These are phyloP conservation scores for Epichloe aotearoae DNA, from an alignment of 2,329 filamentous ascomycete genomes.

Conservation along the genomic window DNA sequence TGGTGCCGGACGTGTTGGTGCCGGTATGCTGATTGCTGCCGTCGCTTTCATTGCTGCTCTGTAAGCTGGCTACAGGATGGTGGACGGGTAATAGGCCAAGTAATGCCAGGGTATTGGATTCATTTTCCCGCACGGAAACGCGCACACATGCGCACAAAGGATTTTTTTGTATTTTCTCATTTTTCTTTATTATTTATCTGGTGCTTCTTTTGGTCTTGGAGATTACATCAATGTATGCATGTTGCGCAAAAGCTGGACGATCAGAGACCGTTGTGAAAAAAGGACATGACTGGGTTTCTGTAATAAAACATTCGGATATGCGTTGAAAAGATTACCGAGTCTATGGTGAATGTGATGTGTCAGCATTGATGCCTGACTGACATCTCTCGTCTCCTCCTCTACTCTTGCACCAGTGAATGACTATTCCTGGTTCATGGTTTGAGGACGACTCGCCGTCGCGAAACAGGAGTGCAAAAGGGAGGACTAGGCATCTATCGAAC, in stretches of 20 bases:
- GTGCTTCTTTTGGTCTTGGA: neutral
- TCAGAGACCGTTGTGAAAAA: neutral
- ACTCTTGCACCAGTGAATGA: too few relatives aligned
- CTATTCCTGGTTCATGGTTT: too few relatives aligned
- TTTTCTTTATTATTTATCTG: neutral
- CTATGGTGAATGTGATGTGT: too few relatives aligned
- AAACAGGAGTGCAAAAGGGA: too few relatives aligned
- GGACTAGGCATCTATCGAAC: too few relatives aligned
- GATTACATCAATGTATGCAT: slow-evolving; percentile 8
- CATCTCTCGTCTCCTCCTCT: too few relatives aligned
- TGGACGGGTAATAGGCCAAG: too few relatives aligned
- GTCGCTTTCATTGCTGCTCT: slow-evolving; percentile 32
- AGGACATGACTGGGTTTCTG: slow-evolving; percentile 17
- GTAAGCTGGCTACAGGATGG: slow-evolving; percentile 21
- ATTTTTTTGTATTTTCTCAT: slow-evolving; percentile 1
- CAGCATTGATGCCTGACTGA: too few relatives aligned
- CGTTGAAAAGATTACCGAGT: too few relatives aligned
- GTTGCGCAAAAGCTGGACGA: neutral
- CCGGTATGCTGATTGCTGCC: slow-evolving; percentile 31
- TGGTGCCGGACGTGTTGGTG: slow-evolving; percentile 25
- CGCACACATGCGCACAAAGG: neutral
- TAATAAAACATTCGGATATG: slow-evolving; percentile 12
- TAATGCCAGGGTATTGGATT: neutral
- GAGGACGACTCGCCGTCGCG: too few relatives aligned
- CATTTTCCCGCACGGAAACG: neutral